Evolutionary conservation across 306 rosid species (phyloP), one percentile per base, ranked within the genome.

Genomic region (Inga oerstediana): DNA sequence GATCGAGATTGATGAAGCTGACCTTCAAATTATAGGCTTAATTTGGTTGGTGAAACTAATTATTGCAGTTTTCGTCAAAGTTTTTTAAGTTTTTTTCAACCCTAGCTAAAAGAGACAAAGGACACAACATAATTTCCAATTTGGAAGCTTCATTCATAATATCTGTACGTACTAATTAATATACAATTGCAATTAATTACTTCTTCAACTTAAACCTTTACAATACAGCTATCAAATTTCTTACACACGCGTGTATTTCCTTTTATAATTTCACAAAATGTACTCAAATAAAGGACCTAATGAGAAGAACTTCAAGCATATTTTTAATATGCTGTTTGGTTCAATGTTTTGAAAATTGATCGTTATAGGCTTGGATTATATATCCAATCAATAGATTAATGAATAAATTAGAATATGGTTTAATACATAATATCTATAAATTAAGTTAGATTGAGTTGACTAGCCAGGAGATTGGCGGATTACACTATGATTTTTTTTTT

Each of bases 41-140:
- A 39, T 20, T 51, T 13, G 82, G 84, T 86, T 79, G 89, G 86
- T 86, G 84, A 83, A 83, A 70, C 52, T 83, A 86, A 79, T 86
- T 72, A 83, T 39, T 83, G 77, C 59, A 2, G 46, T 78, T 79
- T 75, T 24, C 15, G 5, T 27, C 16, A 70, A 72, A 12, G 46
- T 73, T 78, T 52, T 44, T 27, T 27, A 0, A 10, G 8, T 39
- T 85, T 85, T 74, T 85, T 74, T 77, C 83, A 54, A 80, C 77
- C 78, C 72, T 45, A 14, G 7, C 59, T 15, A 4, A 52, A 54
- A 54, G 22, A 8, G 64, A 56, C 8, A 56, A 39, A 20, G 10
- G 30, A n/a, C 62, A 7, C 11, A 7, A 2, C 64, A 56, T n/a
- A 7, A 49, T 20, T 17, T n/a, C 11, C 10, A 54, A 8, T 58